phyloP scores from a whole-genome alignment of 495 filamentous ascomycete genomes.

The Talaromyces thailandensis region DNA sequence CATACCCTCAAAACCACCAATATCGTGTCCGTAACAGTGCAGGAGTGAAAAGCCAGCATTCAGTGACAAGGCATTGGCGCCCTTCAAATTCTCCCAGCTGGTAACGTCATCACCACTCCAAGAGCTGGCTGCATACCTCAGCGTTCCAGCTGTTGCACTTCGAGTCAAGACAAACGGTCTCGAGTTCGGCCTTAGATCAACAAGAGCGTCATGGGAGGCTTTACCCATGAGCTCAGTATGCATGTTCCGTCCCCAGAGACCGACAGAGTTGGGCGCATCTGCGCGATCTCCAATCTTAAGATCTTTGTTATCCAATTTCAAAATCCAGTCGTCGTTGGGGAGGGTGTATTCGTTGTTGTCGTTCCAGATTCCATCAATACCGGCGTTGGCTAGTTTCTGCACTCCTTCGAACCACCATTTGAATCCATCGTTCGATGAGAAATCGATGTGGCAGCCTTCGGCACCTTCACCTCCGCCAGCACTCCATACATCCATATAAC shows the following conservation, averaged over 20 bases:
- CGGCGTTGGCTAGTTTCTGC: slow-evolving; percentile 45
- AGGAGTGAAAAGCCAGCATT: slow-evolving; percentile 58
- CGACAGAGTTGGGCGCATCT: slow-evolving; percentile 27
- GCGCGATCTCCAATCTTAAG: slow-evolving; percentile 19
- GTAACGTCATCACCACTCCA: slow-evolving; percentile 63
- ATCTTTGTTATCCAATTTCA: slow-evolving; percentile 39
- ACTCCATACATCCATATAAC: slow-evolving; percentile 56
- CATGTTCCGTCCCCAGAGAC: slow-evolving; percentile 54
- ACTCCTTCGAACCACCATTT: slow-evolving; percentile 62
- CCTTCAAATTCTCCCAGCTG: slow-evolving; percentile 60
- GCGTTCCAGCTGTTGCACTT: slow-evolving; percentile 58
- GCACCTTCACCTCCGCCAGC: slow-evolving; percentile 58
- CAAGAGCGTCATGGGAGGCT: slow-evolving; percentile 53
- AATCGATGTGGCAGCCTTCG: slow-evolving; percentile 62
- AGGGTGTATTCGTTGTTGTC: slow-evolving; percentile 70
- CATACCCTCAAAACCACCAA: slow-evolving; percentile 56
- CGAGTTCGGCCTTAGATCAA: slow-evolving; percentile 42
- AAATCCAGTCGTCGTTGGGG: slow-evolving; percentile 53
- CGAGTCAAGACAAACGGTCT: slow-evolving; percentile 59
- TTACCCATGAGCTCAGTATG: slow-evolving; percentile 60
- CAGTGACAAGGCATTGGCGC: slow-evolving; percentile 54
- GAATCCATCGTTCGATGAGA: slow-evolving; percentile 54
- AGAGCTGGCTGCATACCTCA: slow-evolving; percentile 55
- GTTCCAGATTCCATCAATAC: slow-evolving; percentile 67
- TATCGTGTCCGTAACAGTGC: slow-evolving; percentile 60